Base-by-base conservation (phyloP, 257 asterid species). In the Ajuga chamaepitys region DNA sequence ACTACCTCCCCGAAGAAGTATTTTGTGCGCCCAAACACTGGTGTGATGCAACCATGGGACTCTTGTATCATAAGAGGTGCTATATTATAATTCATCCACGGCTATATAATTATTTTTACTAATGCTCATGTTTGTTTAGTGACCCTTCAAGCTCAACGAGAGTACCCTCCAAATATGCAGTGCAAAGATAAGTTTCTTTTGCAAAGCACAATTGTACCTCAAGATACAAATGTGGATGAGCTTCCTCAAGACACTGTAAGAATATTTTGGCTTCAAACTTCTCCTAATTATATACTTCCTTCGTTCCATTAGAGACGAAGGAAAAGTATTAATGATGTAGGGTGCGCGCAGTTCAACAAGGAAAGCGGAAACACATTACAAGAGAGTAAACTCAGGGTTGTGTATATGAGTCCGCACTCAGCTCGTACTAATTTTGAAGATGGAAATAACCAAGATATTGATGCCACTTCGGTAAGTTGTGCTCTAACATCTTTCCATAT, bases 1-100 rank as follows among this genome's bases (percentile, higher is more conserved):
- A 90, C 96, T 44, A 90, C 97, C 21, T 85, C 97, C 26, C 96
- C 97, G 3, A 85, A 84, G 83, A 90, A 87, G 77, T 90, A 87
- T 64, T 90, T 81, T 74, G 97, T 90, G 57, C 82, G 96, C 42
- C 97, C 97, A 56, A 85, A 90, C 80, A 75, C 85, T 3, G 96
- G 93, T 21, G 84, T 90, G 4, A 70, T 90, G 63, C 79, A 73
- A 60, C 96, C 97, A 7, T 78, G 85, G 91, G 97, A 81, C 72
- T 78, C 88, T 10, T 81, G 85, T 70, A 53, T 82, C 67, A 84
- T 87, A 63, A 81, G 97, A 87, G 97, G 97, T 90, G 62, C 52
- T 44, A 16, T 5, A 2, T 28, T n/a, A n/a, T n/a, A n/a, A n/a
- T n/a, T n/a, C n/a, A n/a, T n/a, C n/a, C n/a, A n/a, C n/a, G n/a